Base-by-base conservation (phyloP, 306 rosid species). In the Prosopis cineraria region DNA sequence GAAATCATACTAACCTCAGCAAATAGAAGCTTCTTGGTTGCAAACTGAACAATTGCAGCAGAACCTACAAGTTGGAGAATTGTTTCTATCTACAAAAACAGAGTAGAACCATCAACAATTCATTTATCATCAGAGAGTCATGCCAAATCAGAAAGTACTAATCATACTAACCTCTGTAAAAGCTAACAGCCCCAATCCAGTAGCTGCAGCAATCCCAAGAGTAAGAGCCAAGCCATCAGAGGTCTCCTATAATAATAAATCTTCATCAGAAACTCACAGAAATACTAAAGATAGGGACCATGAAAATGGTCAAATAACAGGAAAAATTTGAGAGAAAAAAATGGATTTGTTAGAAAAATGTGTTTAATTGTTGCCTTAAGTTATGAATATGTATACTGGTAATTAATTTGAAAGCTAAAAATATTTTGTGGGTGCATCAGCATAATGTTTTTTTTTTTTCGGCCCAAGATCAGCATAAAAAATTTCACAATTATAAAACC, bases 11-110 rank as follows among this genome's bases (percentile, higher is more conserved):
- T 78, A 74, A 90, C 99, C 94, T 90, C 96, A 0, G 99, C 98
- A 79, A 85, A 96, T 34, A 96, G 89, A 72, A 96, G 85, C 82
- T 91, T 96, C 84, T 81, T 96, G 90, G 91, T 85, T 75, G 79
- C 93, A 69, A 91, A 85, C 88, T 96, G 99, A 84, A 93, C 47
- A 70, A 93, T 20, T 77, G 98, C 99, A 78, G 91, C 98, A 13
- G 99, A 87, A 48, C 99, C 99, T 55, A 96, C 34, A 73, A 93
- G 39, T 84, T 93, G 93, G 83, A 96, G 99, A 72, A 96, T 84
- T 67, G 97, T 88, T 84, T 96, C 99, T 56, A 96, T 10, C 99
- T 96, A 74, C 39, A 67, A 40, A 76, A 73, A 74, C n/a, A 68
- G 33, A 68, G 64, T 27, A 76, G 73, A 72, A 55, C 9, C n/a